Evolutionary conservation across 176 grass and related monocot genomes (phyloP), one percentile per base, ranked within the genome.

Genomic region (Puccinellia tenuiflora): DNA sequence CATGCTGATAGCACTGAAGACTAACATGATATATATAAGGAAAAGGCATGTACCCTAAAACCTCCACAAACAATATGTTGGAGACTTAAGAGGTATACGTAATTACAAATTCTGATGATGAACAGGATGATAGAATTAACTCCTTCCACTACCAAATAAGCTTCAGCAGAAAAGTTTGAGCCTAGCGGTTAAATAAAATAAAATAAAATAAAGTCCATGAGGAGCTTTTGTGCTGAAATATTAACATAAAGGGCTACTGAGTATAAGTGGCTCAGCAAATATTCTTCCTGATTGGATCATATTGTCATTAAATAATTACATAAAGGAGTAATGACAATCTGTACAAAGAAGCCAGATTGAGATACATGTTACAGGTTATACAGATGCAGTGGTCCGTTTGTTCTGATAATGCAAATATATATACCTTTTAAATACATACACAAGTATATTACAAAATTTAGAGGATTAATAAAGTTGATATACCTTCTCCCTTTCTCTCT

Each of bases 401-500:
- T 73, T 30, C 53, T 61, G 68, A 59, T 73, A 48, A 69, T 21
- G 6, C 15, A 37, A 65, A 76, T 16, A 0, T 42, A 67, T 43
- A 75, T 35, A 6, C 65, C 78, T 64, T 78, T 59, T 51, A 73
- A 62, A 51, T 75, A 24, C 48, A 76, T 67, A 63, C 43, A 79
- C 15, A 60, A 13, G 18, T 43, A 80, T 35, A 52, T 43, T 25
- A 51, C 55, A 28, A 43, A 51, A 59, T 16, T 26, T 26, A 70
- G n/a, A 45, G 68, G 39, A 22, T 17, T 28, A 18, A 46, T 46
- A 46, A 72, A 46, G 37, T 79, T 81, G 15, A 42, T 46, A 78
- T 80, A 96, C 96, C 91, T 96, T 99, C 21, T 99, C 96, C 83
- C 74, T 96, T 82, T 99, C 96, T 90, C 93, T 96, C 85, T 99